These are phyloP conservation scores for Penicillium riverlandense DNA, from an alignment of 495 filamentous ascomycete species.

Conservation along the genomic window DNA sequence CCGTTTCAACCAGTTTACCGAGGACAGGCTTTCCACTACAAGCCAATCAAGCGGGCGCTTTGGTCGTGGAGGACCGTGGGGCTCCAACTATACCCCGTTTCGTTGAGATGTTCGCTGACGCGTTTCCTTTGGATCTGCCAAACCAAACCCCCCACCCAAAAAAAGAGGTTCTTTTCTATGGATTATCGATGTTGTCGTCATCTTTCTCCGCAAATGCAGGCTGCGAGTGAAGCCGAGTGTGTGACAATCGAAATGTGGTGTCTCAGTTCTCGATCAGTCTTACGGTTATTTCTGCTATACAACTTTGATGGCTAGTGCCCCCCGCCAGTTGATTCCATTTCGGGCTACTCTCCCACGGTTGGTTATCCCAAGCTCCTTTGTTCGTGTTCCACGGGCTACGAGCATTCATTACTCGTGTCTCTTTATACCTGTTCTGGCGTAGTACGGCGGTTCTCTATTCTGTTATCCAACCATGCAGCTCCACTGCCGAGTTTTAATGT, in stretches of 20 bases:
- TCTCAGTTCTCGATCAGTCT: too few species aligned
- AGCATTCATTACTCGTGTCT: neutral
- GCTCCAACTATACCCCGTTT: conserved; percentile 27
- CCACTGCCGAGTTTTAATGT: neutral
- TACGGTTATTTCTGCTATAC: too few species aligned
- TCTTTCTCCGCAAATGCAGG: too few species aligned
- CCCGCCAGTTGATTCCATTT: too few species aligned
- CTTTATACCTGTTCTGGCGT: too few species aligned
- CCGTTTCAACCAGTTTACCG: conserved; percentile 50
- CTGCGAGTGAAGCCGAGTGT: too few species aligned
- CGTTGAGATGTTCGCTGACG: conserved; percentile 17
- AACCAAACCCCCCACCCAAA: neutral
- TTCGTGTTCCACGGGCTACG: too few species aligned
- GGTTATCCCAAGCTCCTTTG: too few species aligned
- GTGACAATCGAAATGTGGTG: too few species aligned
- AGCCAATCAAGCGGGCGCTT: conserved; percentile 26
- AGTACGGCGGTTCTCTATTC: neutral
- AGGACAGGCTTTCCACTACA: conserved; percentile 29
- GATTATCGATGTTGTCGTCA: too few species aligned
- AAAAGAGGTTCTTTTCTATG: neutral
- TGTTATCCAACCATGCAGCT: conserved; percentile 1
- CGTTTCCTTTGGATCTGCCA: neutral
- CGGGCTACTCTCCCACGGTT: too few species aligned
- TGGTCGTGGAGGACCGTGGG: conserved; percentile 32
- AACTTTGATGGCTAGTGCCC: too few species aligned